Conservation (phyloP, 495 filamentous ascomycete genomes). For the Xylaria palmicola region DNA sequence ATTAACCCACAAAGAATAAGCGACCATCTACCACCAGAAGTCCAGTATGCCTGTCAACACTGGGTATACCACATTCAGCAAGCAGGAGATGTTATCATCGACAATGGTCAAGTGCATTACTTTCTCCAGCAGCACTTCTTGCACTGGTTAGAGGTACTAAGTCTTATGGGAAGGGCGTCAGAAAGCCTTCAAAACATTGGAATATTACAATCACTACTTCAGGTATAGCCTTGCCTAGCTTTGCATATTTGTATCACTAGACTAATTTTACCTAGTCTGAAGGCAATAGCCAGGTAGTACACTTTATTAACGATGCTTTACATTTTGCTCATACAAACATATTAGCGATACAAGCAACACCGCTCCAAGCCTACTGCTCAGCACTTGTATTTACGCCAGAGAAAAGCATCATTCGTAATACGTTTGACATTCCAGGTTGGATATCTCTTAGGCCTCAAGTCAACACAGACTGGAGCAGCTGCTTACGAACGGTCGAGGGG, state of each 20-base stretch:
- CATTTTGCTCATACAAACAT: constrained; percentile 31
- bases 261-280: constrained; percentile 1
- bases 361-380: constrained; percentile 34
- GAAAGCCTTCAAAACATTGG: constrained; percentile 26
- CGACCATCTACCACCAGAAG: constrained; percentile 27
- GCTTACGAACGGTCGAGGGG: not conserved
- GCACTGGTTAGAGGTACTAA: constrained; percentile 46
- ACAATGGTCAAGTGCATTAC: constrained; percentile 24
- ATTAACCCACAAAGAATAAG: constrained; percentile 23
- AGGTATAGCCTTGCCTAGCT: constrained; percentile 17
- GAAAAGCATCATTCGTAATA: constrained; percentile 23
- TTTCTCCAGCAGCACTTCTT: constrained; percentile 48
- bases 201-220: constrained; percentile 16
- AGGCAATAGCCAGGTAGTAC: not conserved
- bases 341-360: constrained; percentile 27
- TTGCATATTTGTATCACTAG: constrained; percentile 5
- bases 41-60: constrained; percentile 46
- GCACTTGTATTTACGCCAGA: constrained; percentile 34
- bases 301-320: constrained; percentile 18
- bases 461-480: not conserved
- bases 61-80: constrained; percentile 48
- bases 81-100: constrained; percentile 22
- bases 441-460: constrained; percentile 1
- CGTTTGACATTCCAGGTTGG: constrained; percentile 14
- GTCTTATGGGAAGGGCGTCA: constrained; percentile 34